Evolutionary conservation across 805 yeast species (phyloP).

Genomic region (Wickerhamomyces bisporus): DNA sequence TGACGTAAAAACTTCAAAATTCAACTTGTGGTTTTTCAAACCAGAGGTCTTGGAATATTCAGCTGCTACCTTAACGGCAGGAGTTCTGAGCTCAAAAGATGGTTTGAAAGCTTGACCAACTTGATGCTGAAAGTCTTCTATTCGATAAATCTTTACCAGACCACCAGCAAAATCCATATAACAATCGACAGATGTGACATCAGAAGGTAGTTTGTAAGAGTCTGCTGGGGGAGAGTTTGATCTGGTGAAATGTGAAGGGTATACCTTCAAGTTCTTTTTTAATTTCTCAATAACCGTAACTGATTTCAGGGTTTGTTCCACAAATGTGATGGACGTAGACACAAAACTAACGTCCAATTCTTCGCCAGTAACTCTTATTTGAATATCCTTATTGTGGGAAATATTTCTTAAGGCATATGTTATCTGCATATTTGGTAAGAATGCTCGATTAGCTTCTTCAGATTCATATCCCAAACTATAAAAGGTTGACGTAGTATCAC

Average conservation of each 20-base stretch:
- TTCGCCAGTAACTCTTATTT: slow-evolving; percentile 58
- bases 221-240: slow-evolving; percentile 4
- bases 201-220: slow-evolving; percentile 15
- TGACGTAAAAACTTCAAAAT: slow-evolving; percentile 53
- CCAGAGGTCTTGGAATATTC: slow-evolving; percentile 44
- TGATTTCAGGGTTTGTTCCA: slow-evolving; percentile 50
- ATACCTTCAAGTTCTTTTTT: slow-evolving; percentile 16
- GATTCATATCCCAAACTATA: slow-evolving; percentile 43
- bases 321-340: slow-evolving; percentile 47
- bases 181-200: slow-evolving; percentile 40
- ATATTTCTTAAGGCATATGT: slow-evolving; percentile 33
- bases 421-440: slow-evolving; percentile 63
- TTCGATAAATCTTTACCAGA: slow-evolving; percentile 37
- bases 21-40: slow-evolving; percentile 37
- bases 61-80: slow-evolving; percentile 58
- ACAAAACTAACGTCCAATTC: slow-evolving; percentile 60
- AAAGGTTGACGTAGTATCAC: slow-evolving; percentile 44
- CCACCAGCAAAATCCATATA: slow-evolving; percentile 67
- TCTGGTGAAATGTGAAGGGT: slow-evolving; percentile 1
- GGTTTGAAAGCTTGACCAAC: slow-evolving; percentile 31
- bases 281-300: slow-evolving; percentile 36
- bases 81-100: slow-evolving; percentile 63
- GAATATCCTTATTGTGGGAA: slow-evolving; percentile 32
- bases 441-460: slow-evolving; percentile 53
- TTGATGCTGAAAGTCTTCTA: slow-evolving; percentile 33